Conservation (phyloP, 805 yeast genomes). For the Ogataea zsoltii region DNA sequence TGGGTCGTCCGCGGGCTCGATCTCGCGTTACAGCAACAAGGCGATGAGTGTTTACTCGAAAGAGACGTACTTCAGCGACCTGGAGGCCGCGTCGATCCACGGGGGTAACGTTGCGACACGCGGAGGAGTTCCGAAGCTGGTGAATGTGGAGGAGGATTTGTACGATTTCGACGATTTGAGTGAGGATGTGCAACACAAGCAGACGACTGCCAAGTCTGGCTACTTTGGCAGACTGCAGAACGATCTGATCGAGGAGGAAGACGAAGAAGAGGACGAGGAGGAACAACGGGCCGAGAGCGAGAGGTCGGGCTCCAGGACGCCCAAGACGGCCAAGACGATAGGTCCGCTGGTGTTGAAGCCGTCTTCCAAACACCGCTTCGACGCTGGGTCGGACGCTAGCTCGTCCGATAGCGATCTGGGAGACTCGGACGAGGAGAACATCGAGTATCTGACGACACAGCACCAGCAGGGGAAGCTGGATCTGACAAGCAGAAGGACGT, state of each 20-base stretch:
- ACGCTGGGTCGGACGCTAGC: conserved; percentile 5
- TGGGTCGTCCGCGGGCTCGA: conserved; percentile 19
- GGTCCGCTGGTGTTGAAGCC: conserved; percentile 20
- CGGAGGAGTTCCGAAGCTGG: conserved; percentile 29
- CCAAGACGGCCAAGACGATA: conserved; percentile 3
- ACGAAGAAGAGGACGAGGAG: conserved; percentile 14
- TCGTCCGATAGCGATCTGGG: conserved; percentile 26
- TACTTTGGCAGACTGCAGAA: conserved; percentile 22
- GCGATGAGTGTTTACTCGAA: conserved; percentile 33
- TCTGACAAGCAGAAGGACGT: conserved; percentile 8
- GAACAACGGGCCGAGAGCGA: not conserved
- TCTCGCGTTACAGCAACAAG: conserved; percentile 17
- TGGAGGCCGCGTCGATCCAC: conserved; percentile 35
- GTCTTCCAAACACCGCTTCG: conserved; percentile 6
- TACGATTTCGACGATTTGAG: conserved; percentile 25
- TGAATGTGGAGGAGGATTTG: conserved; percentile 28
- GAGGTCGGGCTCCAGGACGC: not conserved
- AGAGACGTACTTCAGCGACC: conserved; percentile 35
- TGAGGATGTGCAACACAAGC: conserved; percentile 2
- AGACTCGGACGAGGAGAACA: conserved; percentile 36
- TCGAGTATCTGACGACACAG: conserved; percentile 29
- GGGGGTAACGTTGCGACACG: conserved; percentile 33
- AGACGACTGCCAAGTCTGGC: conserved; percentile 19
- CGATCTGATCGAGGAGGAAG: conserved; percentile 27
- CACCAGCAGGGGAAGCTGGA: conserved; percentile 23